Evolutionary conservation across 2,329 filamentous ascomycete species (phyloP).

Genomic region (Westerdykella sp.): DNA sequence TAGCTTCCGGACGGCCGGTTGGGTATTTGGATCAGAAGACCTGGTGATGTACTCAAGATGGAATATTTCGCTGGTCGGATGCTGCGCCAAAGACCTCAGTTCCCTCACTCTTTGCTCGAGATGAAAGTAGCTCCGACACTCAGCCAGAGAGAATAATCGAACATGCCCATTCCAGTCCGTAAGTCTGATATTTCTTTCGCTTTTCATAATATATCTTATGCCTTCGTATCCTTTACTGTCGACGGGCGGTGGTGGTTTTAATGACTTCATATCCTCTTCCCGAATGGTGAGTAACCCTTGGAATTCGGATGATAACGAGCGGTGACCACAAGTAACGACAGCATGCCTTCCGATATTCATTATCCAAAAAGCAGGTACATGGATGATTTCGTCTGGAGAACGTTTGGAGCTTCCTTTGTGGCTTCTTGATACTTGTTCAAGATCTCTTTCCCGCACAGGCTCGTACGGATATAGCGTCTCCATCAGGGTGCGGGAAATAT

Average conservation of each 20-base stretch:
- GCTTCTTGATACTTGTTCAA: conserved; percentile 24
- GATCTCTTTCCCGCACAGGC: conserved; percentile 23
- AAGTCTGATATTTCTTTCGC: conserved; percentile 14
- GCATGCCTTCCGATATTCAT: conserved; percentile 20
- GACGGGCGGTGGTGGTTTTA: neutral
- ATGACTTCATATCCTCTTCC: conserved; percentile 14
- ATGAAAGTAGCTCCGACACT: conserved; percentile 27
- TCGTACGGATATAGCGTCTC: conserved; percentile 30
- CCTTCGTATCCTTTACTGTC: neutral
- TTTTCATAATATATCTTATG: conserved; percentile 10
- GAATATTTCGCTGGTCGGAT: neutral
- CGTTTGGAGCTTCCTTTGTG: conserved; percentile 12
- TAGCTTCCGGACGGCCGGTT: conserved; percentile 5
- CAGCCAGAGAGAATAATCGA: conserved; percentile 14
- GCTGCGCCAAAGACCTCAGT: conserved; percentile 5
- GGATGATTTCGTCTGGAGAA: conserved; percentile 13
- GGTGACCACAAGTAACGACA: conserved; percentile 26
- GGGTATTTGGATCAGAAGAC: too few relatives aligned
- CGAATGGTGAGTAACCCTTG: conserved; percentile 23
- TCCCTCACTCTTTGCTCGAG: conserved; percentile 24
- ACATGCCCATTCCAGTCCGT: conserved; percentile 17
- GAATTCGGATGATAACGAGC: conserved; percentile 15
- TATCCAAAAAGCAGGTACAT: conserved; percentile 29
- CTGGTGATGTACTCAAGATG: conserved; percentile 6
- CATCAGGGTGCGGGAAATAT: conserved; percentile 24